phyloP scores from a whole-genome alignment of 140 eudicot genomes.

The Bidens hawaiensis region DNA sequence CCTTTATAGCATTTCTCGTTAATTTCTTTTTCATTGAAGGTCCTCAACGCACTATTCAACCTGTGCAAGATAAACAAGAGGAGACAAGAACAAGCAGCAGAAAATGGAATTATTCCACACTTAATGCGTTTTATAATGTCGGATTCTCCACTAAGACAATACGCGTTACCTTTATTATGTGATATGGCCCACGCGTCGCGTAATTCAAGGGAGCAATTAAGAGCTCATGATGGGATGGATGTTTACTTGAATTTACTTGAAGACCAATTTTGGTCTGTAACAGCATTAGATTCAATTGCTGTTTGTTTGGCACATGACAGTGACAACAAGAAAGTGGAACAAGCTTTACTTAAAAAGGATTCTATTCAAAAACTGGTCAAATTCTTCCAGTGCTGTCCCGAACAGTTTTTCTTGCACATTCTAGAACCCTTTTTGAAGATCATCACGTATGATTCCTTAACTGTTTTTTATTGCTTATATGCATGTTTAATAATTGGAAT shows the following conservation, averaged over 20 bases:
- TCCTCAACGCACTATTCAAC: conserved; percentile 85
- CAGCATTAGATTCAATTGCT: conserved; percentile 89
- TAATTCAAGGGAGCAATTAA: conserved; percentile 80
- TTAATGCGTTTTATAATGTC: conserved; percentile 83
- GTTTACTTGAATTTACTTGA: conserved; percentile 91
- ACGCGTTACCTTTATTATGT: conserved; percentile 82
- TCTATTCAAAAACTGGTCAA: conserved; percentile 82
- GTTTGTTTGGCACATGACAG: conserved; percentile 94
- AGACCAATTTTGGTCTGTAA: conserved; percentile 93
- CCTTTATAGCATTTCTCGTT: neutral
- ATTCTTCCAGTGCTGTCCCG: conserved; percentile 87
- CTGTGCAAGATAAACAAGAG: conserved; percentile 96
- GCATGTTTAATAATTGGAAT: neutral
- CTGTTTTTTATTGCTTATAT: neutral
- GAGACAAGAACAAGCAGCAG: conserved; percentile 98
- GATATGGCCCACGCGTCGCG: conserved; percentile 98
- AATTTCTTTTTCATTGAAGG: conserved; percentile 41
- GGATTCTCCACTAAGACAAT: conserved; percentile 81
- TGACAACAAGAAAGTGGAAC: conserved; percentile 89
- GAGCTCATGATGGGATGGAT: conserved; percentile 96
- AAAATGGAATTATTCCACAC: conserved; percentile 94
- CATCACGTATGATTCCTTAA: conserved; percentile 60
- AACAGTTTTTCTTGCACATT: conserved; percentile 80
- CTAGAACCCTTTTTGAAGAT: conserved; percentile 94
- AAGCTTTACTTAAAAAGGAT: conserved; percentile 82